Percentiles rank a stretch among this genome's conserved stretches.
These are phyloP conservation scores for Coemansia sp. DNA, from an alignment of 192 early-diverging fungal species.

Conservation along the genomic window DNA sequence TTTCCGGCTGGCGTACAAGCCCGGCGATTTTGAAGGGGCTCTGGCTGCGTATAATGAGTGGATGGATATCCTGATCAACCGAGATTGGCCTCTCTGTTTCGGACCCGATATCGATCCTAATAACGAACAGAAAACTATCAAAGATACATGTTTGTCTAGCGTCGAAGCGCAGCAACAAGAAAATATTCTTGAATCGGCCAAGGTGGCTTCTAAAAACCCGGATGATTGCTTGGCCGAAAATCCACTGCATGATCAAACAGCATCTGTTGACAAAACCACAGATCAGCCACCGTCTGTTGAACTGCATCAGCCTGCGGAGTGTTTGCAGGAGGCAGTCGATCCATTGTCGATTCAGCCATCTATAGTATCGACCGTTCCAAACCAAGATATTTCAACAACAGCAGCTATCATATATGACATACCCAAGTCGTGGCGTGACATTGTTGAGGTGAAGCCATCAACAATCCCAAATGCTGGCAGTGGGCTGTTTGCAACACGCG, in stretches of 20 bases:
- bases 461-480: slow-evolving; percentile 68
- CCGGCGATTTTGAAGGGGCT: slow-evolving; percentile 75
- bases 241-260: too few relatives aligned
- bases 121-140: neutral
- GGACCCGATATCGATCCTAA: slow-evolving; percentile 28
- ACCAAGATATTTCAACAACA: neutral
- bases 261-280: neutral
- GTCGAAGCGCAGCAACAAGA: neutral
- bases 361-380: neutral
- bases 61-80: slow-evolving; percentile 63
- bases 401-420: slow-evolving; percentile 19
- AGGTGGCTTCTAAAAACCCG: too few relatives aligned
- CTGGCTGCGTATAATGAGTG: slow-evolving; percentile 67
- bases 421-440: slow-evolving; percentile 57
- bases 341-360: neutral
- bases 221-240: too few relatives aligned
- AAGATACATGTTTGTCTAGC: too few relatives aligned
- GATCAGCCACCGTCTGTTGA: too few relatives aligned
- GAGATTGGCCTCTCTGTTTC: slow-evolving; percentile 89
- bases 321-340: too few relatives aligned
- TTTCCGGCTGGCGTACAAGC: slow-evolving; percentile 78
- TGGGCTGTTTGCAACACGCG: slow-evolving; percentile 70
- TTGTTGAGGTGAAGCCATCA: slow-evolving; percentile 63
- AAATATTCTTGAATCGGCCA: too few relatives aligned
- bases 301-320: too few relatives aligned